Conservation (phyloP, 2,329 filamentous ascomycete species). For the Diplocarpon mali region DNA sequence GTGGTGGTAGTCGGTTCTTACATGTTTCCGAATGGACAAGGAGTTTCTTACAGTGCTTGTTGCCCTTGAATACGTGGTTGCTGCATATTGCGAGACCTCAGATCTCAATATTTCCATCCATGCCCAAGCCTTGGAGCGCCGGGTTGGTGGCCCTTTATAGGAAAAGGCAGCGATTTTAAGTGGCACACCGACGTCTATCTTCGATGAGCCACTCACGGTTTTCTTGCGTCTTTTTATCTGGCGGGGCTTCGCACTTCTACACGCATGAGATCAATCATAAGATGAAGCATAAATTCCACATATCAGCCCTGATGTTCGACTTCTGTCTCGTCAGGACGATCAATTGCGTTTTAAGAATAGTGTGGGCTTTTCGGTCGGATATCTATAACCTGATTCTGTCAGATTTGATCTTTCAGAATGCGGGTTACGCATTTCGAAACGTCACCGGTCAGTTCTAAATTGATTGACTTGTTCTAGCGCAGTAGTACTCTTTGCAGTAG, state of each 20-base stretch:
- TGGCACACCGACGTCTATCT: conserved; percentile 39
- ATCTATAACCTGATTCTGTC: conserved; percentile 10
- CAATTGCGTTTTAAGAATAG: conserved; percentile 38
- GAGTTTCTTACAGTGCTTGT: neutral
- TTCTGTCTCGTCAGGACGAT: conserved; percentile 44
- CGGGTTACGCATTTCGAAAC: conserved; percentile 2
- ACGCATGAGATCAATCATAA: conserved; percentile 41
- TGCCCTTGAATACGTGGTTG: neutral
- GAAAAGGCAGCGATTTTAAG: conserved; percentile 33
- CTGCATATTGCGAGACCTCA: neutral
- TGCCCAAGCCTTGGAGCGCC: neutral
- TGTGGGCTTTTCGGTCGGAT: conserved; percentile 42
- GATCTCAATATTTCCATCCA: neutral
- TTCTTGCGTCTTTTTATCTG: conserved; percentile 53
- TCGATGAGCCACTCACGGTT: conserved; percentile 53
- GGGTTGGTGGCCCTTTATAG: conserved; percentile 2
- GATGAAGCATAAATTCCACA: conserved; percentile 46
- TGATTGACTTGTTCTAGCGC: conserved; percentile 30
- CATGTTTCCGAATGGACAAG: neutral
- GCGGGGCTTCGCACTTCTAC: conserved; percentile 49
- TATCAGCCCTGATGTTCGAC: conserved; percentile 45
- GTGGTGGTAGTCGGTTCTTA: neutral
- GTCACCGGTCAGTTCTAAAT: too few relatives aligned
- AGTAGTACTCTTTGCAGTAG: conserved; percentile 63
- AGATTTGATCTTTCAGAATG: conserved; percentile 13